Evolutionary conservation across 139 green algal species (phyloP).

Genomic region (Tetratostichococcus sp.): DNA sequence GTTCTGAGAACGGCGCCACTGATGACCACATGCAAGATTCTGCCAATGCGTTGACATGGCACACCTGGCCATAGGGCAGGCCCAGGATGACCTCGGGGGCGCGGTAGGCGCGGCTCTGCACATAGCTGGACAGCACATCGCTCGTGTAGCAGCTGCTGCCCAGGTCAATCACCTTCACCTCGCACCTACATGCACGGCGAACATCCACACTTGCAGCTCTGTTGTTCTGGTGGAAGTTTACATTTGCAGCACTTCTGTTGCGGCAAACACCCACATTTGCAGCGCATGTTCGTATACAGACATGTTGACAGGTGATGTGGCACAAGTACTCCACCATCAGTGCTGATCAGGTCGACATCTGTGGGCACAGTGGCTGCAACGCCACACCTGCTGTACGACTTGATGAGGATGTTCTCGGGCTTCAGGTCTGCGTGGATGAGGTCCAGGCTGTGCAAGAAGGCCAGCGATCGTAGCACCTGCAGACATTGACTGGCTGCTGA

Average conservation of each 20-base stretch:
- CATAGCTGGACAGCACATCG: slow-evolving; percentile 88
- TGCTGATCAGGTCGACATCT: no score
- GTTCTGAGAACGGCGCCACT: no score
- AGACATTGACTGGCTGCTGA: no score
- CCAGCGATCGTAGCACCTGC: slow-evolving; percentile 69
- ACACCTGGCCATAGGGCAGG: slow-evolving; percentile 65
- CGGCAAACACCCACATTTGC: no score
- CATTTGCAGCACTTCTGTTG: no score
- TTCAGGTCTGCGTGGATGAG: slow-evolving; percentile 97
- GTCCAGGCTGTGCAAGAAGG: slow-evolving; percentile 86
- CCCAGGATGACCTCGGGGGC: slow-evolving; percentile 94
- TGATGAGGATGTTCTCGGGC: slow-evolving; percentile 97
- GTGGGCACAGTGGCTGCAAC: neutral
- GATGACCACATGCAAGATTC: no score
- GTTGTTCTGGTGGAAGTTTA: no score
- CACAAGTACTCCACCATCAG: no score
- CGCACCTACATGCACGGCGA: slow-evolving; percentile 31
- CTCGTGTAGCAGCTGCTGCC: slow-evolving; percentile 89
- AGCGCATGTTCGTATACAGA: no score
- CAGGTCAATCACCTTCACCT: slow-evolving; percentile 94
- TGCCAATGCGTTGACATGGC: no score
- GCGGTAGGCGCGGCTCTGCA: slow-evolving; percentile 90
- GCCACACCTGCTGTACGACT: slow-evolving; percentile 72
- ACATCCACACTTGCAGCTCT: neutral
- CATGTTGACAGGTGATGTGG: no score